Percentiles rank a stretch among this genome's conserved stretches.
Conservation (phyloP, 306 rosid species). For the Ormosia emarginata region DNA sequence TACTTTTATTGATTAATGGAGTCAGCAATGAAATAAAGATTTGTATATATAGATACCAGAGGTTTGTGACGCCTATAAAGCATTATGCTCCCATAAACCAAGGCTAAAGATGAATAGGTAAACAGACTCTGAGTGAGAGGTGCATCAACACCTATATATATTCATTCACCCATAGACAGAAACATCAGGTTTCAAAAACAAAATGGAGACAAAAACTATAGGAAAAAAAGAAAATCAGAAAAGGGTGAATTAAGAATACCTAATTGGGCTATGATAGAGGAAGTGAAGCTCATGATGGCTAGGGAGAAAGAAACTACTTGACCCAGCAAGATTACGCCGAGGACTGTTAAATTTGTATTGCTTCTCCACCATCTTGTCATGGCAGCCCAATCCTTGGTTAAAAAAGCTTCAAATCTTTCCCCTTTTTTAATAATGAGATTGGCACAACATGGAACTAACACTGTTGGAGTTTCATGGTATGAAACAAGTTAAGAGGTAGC, state of each 20-base stretch:
- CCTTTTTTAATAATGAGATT: neutral
- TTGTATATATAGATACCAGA: constrained; percentile 22
- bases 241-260: constrained; percentile 30
- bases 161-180: neutral
- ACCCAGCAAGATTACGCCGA: constrained; percentile 46
- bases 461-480: neutral
- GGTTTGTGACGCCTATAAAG: constrained; percentile 48
- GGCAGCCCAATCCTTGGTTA: constrained; percentile 26
- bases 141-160: constrained; percentile 50
- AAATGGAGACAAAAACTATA: neutral
- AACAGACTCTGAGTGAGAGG: constrained; percentile 52
- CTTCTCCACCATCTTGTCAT: constrained; percentile 27
- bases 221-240: no score
- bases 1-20: neutral
- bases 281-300: constrained; percentile 54
- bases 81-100: constrained; percentile 59
- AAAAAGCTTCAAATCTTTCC: neutral
- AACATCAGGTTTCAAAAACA: no score
- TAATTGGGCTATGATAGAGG: constrained; percentile 52
- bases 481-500: no score
- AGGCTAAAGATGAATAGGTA: constrained; percentile 43
- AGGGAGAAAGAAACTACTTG: constrained; percentile 49
- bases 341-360: constrained; percentile 14
- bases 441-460: neutral
- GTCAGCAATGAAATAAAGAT: neutral